Evolutionary conservation across 208 protist genomes (phyloP).

Genomic region (Crithidia brevicula): DNA sequence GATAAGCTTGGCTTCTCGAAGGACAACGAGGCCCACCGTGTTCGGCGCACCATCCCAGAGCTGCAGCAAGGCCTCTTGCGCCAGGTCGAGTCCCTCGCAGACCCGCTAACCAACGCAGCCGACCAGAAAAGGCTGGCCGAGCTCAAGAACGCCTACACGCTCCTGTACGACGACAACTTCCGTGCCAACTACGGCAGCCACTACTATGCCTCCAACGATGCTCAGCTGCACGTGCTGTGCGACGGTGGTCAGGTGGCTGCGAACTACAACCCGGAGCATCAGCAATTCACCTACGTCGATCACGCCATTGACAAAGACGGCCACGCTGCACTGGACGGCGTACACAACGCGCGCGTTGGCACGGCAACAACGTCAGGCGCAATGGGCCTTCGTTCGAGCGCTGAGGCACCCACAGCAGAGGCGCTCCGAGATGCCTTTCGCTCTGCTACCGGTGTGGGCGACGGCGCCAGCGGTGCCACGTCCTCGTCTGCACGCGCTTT

Average conservation of each 20-base stretch:
- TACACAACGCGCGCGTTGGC: no score
- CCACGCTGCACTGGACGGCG: not conserved
- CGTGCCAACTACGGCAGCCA: constrained; percentile 65
- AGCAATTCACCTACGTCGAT: constrained; percentile 69
- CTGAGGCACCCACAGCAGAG: constrained; percentile 34
- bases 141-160: constrained; percentile 61
- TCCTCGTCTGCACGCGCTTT: constrained; percentile 49
- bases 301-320: constrained; percentile 45
- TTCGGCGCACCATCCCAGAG: constrained; percentile 67
- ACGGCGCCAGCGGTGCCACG: constrained; percentile 11
- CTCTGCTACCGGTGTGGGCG: constrained; percentile 41
- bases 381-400: not conserved
- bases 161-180: constrained; percentile 62
- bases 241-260: constrained; percentile 76
- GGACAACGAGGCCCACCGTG: constrained; percentile 57
- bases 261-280: constrained; percentile 87
- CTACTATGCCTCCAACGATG: constrained; percentile 80
- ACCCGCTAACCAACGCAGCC: constrained; percentile 49
- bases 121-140: constrained; percentile 52
- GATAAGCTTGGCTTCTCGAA: constrained; percentile 71
- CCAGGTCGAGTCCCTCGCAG: constrained; percentile 64
- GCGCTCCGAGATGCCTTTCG: constrained; percentile 48
- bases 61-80: constrained; percentile 63
- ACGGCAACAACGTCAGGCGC: not conserved
- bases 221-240: constrained; percentile 69